phyloP scores from a whole-genome alignment of 805 yeast species.

The Starmera quercuum region DNA sequence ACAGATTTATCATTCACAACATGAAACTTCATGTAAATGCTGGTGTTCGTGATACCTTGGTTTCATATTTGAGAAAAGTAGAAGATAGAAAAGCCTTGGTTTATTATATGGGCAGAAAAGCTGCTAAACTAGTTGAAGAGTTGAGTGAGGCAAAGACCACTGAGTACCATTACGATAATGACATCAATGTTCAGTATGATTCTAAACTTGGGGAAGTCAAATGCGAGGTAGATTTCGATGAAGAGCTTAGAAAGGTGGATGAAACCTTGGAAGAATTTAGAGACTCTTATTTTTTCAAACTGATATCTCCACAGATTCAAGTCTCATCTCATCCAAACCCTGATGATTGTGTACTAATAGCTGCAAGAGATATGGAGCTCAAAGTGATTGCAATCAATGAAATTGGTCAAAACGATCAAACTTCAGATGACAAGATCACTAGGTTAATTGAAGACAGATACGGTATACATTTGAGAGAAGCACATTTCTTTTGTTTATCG shows the following conservation, averaged over 20 bases:
- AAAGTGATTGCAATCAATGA: conserved; percentile 39
- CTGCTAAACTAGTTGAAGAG: conserved; percentile 41
- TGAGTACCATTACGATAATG: conserved; percentile 6
- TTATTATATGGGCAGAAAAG: conserved; percentile 40
- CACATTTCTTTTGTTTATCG: conserved; percentile 45
- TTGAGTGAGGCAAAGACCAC: conserved; percentile 11
- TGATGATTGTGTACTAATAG: conserved; percentile 40
- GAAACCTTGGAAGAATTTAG: conserved; percentile 33
- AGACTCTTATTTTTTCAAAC: conserved; percentile 44
- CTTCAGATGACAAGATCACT: conserved; percentile 25
- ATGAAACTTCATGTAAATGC: conserved; percentile 50
- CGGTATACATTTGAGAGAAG: conserved; percentile 48
- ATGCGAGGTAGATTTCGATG: conserved; percentile 36
- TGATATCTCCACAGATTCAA: conserved; percentile 59
- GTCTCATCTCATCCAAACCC: conserved; percentile 38
- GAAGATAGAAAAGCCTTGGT: conserved; percentile 34
- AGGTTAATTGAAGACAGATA: conserved; percentile 46
- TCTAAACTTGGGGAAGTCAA: conserved; percentile 34
- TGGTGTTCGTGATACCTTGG: conserved; percentile 37
- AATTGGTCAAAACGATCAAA: conserved; percentile 30
- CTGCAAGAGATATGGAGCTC: conserved; percentile 53
- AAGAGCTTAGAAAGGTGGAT: conserved; percentile 34
- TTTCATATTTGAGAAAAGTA: conserved; percentile 37
- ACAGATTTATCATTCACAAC: conserved; percentile 50
- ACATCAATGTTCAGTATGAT: conserved; percentile 10